phyloP scores from a whole-genome alignment of 2,329 filamentous ascomycete species.

The Trichoderma cornu-damae region DNA sequence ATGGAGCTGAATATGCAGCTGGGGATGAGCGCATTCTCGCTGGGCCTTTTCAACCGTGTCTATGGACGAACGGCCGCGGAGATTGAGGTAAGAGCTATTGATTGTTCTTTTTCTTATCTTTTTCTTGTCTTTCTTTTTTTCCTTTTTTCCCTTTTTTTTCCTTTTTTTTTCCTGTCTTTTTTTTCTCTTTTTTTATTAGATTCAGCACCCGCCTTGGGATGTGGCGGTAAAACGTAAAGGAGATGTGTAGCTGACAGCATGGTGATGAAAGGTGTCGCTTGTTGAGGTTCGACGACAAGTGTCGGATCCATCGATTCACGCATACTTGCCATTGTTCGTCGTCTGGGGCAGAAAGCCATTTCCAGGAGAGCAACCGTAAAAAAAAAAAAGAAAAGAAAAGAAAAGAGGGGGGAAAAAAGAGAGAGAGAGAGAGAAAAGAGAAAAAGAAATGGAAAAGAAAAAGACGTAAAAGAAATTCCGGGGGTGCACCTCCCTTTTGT shows the following conservation, averaged over 20 bases:
- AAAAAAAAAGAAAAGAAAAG: neutral
- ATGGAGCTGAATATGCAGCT: conserved; percentile 42
- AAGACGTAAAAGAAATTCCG: neutral
- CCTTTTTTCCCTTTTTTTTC: too few relatives aligned
- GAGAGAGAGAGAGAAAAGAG: too few relatives aligned
- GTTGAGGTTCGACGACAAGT: conserved; percentile 47
- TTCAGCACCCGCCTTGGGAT: neutral
- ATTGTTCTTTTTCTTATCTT: neutral
- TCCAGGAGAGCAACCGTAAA: neutral
- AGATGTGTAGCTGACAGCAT: neutral
- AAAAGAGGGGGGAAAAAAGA: too few relatives aligned
- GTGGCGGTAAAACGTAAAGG: neutral
- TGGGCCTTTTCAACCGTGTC: conserved; percentile 38
- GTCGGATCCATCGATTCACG: conserved; percentile 43
- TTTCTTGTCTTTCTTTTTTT: too few relatives aligned
- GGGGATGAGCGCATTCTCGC: conserved; percentile 43
- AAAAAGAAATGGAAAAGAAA: too few relatives aligned
- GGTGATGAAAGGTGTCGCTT: conserved; percentile 38
- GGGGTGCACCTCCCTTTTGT: neutral
- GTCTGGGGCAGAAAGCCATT: conserved; percentile 48
- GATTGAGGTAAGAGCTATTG: conserved; percentile 43
- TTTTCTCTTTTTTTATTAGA: too few relatives aligned
- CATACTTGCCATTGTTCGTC: conserved; percentile 46
- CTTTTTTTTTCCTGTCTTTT: too few relatives aligned
- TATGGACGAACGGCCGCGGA: conserved; percentile 40